Percentiles rank a stretch among this genome's conserved stretches.
These are phyloP conservation scores for Stagonosporopsis cucurbitacearum DNA, from an alignment of 2,329 filamentous ascomycete genomes.

Conservation along the genomic window DNA sequence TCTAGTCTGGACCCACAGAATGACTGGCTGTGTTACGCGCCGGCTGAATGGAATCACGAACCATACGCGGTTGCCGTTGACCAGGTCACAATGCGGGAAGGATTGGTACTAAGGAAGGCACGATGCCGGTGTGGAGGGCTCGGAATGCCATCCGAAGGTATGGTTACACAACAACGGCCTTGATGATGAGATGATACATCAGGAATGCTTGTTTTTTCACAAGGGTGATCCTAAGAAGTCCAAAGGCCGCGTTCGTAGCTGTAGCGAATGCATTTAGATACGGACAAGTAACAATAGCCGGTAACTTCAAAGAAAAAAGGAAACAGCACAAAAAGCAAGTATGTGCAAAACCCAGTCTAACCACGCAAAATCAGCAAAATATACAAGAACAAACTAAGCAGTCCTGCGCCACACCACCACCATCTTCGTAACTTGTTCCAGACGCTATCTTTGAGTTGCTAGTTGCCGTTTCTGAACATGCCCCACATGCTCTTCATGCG, in stretches of 20 bases:
- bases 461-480: conserved; percentile 50
- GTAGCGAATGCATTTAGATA: conserved; percentile 7
- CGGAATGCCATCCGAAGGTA: conserved; percentile 10
- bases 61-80: conserved; percentile 5
- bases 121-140: conserved; percentile 1
- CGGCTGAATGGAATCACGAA: neutral
- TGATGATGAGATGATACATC: neutral
- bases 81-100: conserved; percentile 16
- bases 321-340: conserved; percentile 13
- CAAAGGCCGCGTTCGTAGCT: neutral
- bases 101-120: conserved; percentile 9
- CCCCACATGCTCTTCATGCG: conserved; percentile 62
- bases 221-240: neutral
- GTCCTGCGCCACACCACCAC: conserved; percentile 9
- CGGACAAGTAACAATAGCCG: neutral
- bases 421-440: neutral
- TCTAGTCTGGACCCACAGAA: neutral
- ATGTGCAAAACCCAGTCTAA: conserved; percentile 15
- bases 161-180: conserved; percentile 4
- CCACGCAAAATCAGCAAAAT: conserved; percentile 11
- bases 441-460: neutral
- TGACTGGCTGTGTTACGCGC: neutral
- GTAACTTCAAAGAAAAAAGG: neutral
- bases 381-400: conserved; percentile 13
- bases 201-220: conserved; percentile 4